These are phyloP conservation scores for Corchorus olitorius DNA, from an alignment of 345 rosid species.

Conservation along the genomic window DNA sequence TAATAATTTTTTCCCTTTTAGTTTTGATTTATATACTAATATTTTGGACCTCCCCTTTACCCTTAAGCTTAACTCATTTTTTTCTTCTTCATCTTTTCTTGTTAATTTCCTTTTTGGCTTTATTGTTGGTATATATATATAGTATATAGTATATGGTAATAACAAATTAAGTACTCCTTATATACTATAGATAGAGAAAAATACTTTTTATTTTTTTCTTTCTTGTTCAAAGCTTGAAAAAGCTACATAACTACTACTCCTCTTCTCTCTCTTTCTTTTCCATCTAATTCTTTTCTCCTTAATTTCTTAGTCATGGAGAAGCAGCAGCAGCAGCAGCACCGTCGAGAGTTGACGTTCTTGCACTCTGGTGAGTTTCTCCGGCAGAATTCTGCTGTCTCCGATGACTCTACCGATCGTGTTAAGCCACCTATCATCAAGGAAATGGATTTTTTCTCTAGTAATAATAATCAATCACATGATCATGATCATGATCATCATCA, in stretches of 20 bases:
- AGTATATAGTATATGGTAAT: too few species aligned
- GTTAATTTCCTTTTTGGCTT: not conserved
- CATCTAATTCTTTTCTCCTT: not conserved
- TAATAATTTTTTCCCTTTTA: not conserved
- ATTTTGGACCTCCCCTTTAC: constrained; percentile 20
- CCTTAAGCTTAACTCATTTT: constrained; percentile 22
- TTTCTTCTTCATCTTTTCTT: not conserved
- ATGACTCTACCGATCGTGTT: constrained; percentile 27
- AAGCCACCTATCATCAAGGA: constrained; percentile 51
- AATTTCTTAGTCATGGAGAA: constrained; percentile 52
- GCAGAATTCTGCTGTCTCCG: constrained; percentile 30
- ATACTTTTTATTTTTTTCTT: not conserved
- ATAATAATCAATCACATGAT: constrained; percentile 36
- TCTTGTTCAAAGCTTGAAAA: constrained; percentile 25
- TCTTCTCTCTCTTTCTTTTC: constrained; percentile 11
- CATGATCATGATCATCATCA: too few species aligned
- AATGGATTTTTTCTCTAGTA: constrained; percentile 76
- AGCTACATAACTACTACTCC: constrained; percentile 30
- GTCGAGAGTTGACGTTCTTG: constrained; percentile 58
- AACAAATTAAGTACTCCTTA: too few species aligned
- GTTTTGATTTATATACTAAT: not conserved
- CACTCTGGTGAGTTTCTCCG: constrained; percentile 50
- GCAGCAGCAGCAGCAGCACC: constrained; percentile 34
- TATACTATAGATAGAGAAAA: not conserved
- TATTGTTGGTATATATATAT: not conserved